Percentiles rank a stretch among this genome's conserved stretches.
These are phyloP conservation scores for Trichoderma sp. DNA, from an alignment of 2,329 filamentous ascomycete genomes.

Conservation along the genomic window DNA sequence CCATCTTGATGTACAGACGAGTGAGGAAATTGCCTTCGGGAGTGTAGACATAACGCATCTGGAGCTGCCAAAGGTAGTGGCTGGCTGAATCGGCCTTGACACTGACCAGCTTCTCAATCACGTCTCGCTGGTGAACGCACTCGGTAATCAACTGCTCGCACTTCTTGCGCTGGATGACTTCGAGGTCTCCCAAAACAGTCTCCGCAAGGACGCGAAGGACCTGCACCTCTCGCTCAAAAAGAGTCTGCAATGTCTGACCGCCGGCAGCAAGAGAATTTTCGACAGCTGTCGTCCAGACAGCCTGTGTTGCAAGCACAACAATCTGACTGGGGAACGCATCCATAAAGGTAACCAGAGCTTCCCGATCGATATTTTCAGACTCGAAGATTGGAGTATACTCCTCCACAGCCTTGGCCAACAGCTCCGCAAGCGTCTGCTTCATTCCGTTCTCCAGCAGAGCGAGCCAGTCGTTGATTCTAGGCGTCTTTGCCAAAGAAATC, in stretches of 20 bases:
- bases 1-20: constrained; percentile 90
- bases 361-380: constrained; percentile 65
- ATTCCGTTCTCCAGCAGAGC: constrained; percentile 86
- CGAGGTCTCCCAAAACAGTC: constrained; percentile 85
- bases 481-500: constrained; percentile 88
- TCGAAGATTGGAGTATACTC: constrained; percentile 78
- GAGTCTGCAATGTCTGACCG: constrained; percentile 62
- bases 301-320: constrained; percentile 90
- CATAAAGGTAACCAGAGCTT: constrained; percentile 76
- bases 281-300: constrained; percentile 86
- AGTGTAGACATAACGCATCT: constrained; percentile 94
- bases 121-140: constrained; percentile 94
- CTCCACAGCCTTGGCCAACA: constrained; percentile 80
- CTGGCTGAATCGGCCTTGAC: constrained; percentile 69
- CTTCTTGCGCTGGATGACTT: constrained; percentile 85
- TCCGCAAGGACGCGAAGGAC: constrained; percentile 82
- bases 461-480: constrained; percentile 99
- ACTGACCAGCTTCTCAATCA: constrained; percentile 80
- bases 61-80: constrained; percentile 89
- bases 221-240: constrained; percentile 80
- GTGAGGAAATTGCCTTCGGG: constrained; percentile 76
- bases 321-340: constrained; percentile 85
- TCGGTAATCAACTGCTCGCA: constrained; percentile 99
- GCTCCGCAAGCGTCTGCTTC: constrained; percentile 88
- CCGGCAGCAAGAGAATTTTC: constrained; percentile 71